Base-by-base conservation (phyloP, 257 asterid genomes). In the Capsicum baccatum region DNA sequence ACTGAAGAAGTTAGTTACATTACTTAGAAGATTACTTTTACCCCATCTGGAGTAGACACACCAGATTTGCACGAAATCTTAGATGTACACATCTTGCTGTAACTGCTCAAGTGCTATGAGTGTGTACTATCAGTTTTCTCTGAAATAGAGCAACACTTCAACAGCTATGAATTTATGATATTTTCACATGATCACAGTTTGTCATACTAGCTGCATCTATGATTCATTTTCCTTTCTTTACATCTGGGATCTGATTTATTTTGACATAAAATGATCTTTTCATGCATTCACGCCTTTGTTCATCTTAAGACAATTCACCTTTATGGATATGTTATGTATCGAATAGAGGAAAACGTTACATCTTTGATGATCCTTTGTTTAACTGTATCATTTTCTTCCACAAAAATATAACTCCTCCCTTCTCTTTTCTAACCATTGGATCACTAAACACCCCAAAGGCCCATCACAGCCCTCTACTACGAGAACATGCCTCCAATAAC, bases 321-420 rank as follows among this genome's bases (percentile, higher is more conserved):
- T 13, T 26, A 7, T 76, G 63, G 47, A 26, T 76, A 21, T 76
- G 47, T 21, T 21, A 73, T 26, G 48, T 66, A 33, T 66, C n/a
- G 11, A 15, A 33, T 8, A 44, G 60, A 73, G 42, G 58, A 48
- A 73, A 14, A 73, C 6, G 12, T 73, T 73, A 14, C 62, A 52
- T 52, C 81, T 14, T 26, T 76, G 60, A 76, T 26, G 81, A 52
- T 76, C 63, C 63, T 52, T 52, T 14, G 21, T 52, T 26, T 26
- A 76, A 52, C 48, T 52, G 26, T 76, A 76, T 52, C 81, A 76
- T 52, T 76, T 73, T 52, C 48, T 15, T 76, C 60, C 81, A 76
- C 81, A 52, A 52, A 68, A 76, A 52, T 76, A 26, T 26, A 21
- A 26, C 14, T 7, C 21, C 81, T 52, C 16, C 33, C 8, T 33